Evolutionary conservation across 768 basidiomycete genomes (phyloP), one percentile per base, ranked within the genome.

Genomic region (Vararia minispora): DNA sequence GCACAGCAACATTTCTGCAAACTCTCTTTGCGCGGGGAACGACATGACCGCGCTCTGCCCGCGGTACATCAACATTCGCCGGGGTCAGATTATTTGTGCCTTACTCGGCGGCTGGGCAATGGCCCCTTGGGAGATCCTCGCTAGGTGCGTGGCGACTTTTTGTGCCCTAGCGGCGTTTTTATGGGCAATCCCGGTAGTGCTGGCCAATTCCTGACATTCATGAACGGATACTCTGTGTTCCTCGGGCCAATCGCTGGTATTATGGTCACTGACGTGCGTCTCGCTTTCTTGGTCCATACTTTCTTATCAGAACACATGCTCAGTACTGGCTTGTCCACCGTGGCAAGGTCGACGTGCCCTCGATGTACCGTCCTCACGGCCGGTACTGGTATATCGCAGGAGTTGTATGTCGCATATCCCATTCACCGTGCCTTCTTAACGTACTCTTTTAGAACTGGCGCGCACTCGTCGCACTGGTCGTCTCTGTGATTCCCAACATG

Each of bases 111-210:
- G 85, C 1, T 92, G 89, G 88, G 75, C 69, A 0, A 57, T 87
- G n/a, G 76, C 74, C 44, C 86, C 88, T 3, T 92, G 88, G 89
- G 76, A 88, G 58, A 87, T 92, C 38, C 63, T 91, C 23, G 65
- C 66, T 13, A 65, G 57, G 43, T 63, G 51, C 20, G 54, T 44
- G 35, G 39, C 42, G 33, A 27, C 49, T 33, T 13, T 40, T 51
- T 36, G 48, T 43, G 6, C 38, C 14, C 17, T 20, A 31, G 30
- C 14, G 13, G 14, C 4, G 17, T n/a, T 11, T 12, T 18, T 32
- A 16, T 4, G 11, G 17, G 23, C n/a, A 33, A 21, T 26, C 23
- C 16, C 8, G 14, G 6, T 43, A 59, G 60, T 16, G 84, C 80
- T 0, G 63, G 73, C 23, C 74, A 74, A 1, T 87, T 88, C 58